Evolutionary conservation across 768 basidiomycete genomes (phyloP).

Genomic region (Rhizopogon salebrosus): DNA sequence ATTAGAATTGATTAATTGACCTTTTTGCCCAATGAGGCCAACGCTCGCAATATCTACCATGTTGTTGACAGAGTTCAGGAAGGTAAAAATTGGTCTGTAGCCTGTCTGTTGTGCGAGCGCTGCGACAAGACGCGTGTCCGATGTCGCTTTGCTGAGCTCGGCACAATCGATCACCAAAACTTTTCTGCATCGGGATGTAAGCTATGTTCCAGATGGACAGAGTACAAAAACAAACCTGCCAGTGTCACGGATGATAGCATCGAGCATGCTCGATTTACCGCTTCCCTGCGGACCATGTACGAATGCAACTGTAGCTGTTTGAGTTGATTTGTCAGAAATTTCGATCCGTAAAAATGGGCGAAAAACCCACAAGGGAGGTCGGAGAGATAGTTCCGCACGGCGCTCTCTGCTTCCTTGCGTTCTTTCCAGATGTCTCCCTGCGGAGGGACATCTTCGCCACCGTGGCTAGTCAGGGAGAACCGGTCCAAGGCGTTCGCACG

Average conservation of each 20-base stretch:
- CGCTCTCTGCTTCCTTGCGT: conserved; percentile 67
- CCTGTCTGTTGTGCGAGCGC: conserved; percentile 79
- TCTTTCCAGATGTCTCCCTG: conserved; percentile 74
- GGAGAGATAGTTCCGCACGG: conserved; percentile 64
- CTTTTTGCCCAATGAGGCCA: conserved; percentile 94
- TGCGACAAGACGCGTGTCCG: conserved; percentile 64
- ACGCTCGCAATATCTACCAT: conserved; percentile 89
- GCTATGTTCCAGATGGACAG: neutral
- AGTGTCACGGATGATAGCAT: conserved; percentile 44
- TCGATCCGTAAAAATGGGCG: neutral
- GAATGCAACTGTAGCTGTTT: conserved; percentile 66
- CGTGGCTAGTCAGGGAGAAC: conserved; percentile 26
- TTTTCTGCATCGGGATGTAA: conserved; percentile 40
- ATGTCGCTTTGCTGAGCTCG: conserved; percentile 59
- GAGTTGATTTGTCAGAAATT: conserved; percentile 7
- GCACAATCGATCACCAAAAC: conserved; percentile 81
- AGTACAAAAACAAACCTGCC: conserved; percentile 37
- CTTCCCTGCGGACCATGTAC: conserved; percentile 82
- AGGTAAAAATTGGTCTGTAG: conserved; percentile 85
- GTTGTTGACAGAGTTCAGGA: conserved; percentile 73
- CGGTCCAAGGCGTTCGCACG: conserved; percentile 54
- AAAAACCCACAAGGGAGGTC: conserved; percentile 64
- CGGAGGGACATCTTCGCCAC: conserved; percentile 10
- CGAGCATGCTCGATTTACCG: conserved; percentile 64
- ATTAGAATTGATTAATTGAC: conserved; percentile 27